Conservation (phyloP, 768 basidiomycete genomes). For the Mrakia hoshinonis region DNA sequence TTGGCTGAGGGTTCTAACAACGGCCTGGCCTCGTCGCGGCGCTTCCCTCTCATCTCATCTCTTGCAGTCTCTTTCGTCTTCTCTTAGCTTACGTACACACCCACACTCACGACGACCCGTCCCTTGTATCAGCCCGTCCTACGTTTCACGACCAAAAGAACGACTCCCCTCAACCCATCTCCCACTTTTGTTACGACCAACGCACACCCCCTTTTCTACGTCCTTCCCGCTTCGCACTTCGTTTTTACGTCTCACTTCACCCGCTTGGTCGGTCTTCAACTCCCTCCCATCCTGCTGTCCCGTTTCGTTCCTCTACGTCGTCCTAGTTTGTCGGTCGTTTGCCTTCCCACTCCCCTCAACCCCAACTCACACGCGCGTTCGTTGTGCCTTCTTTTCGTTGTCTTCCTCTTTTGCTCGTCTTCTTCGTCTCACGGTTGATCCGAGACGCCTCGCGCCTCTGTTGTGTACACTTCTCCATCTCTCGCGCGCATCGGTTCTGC, state of each 20-base stretch:
- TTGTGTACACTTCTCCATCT: background rate
- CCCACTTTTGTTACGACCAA: no score
- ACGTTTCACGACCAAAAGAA: no score
- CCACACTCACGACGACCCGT: no score
- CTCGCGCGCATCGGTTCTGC: no score
- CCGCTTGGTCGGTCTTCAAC: background rate
- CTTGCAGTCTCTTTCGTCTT: conserved; percentile 6
- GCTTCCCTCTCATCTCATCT: background rate
- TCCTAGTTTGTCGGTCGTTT: no score
- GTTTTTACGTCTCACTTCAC: background rate
- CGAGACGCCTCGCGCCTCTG: no score
- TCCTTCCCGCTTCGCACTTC: background rate
- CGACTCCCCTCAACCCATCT: no score
- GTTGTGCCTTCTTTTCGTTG: no score
- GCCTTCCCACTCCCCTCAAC: background rate
- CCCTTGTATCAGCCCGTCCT: no score
- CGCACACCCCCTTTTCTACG: no score
- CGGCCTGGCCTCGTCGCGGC: background rate
- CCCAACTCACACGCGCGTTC: background rate
- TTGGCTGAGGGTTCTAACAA: background rate
- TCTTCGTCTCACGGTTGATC: no score
- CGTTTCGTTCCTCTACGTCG: background rate
- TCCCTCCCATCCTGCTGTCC: background rate
- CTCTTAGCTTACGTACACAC: background rate
- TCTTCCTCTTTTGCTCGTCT: no score